These are phyloP conservation scores for Blastobotrys mokoenaii DNA, from an alignment of 805 yeast genomes.

Conservation along the genomic window DNA sequence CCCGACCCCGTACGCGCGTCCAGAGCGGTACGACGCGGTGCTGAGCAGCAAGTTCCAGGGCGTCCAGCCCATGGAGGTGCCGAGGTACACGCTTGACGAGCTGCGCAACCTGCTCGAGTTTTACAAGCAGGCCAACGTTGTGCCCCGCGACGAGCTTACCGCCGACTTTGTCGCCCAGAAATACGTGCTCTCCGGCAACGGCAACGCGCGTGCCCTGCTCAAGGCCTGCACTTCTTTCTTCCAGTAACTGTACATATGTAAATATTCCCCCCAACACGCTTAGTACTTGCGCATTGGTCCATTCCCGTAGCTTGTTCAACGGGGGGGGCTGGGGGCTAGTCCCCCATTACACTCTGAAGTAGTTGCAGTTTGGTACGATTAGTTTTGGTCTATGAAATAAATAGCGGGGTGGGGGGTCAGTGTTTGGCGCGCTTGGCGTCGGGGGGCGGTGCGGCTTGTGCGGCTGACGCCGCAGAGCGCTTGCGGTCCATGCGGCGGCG, in stretches of 20 bases:
- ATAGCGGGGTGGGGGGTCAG: no score
- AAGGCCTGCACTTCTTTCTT: constrained; percentile 31
- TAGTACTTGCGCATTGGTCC: background rate
- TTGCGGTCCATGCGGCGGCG: no score
- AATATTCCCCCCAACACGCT: no score
- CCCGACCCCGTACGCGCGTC: constrained; percentile 49
- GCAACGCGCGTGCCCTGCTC: constrained; percentile 50
- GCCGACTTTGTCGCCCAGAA: constrained; percentile 39
- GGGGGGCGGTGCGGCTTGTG: no score
- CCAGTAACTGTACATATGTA: constrained; percentile 12
- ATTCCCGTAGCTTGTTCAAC: no score
- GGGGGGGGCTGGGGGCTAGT: no score
- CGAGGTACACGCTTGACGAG: constrained; percentile 39
- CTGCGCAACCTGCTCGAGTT: constrained; percentile 35
- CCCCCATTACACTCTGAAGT: no score
- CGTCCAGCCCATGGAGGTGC: constrained; percentile 35
- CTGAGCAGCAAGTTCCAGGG: constrained; percentile 41
- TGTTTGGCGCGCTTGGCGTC: no score
- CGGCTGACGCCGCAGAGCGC: no score
- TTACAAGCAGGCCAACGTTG: constrained; percentile 34
- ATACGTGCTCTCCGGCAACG: constrained; percentile 53
- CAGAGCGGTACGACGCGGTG: constrained; percentile 42
- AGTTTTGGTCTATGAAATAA: no score
- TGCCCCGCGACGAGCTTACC: constrained; percentile 27
- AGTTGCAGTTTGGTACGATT: no score